A percentile compares a stretch with the other conserved stretches of the same genome.
Evolutionary conservation across 805 yeast species (phyloP).

Genomic region (Saccharomyces cerevisiae): DNA sequence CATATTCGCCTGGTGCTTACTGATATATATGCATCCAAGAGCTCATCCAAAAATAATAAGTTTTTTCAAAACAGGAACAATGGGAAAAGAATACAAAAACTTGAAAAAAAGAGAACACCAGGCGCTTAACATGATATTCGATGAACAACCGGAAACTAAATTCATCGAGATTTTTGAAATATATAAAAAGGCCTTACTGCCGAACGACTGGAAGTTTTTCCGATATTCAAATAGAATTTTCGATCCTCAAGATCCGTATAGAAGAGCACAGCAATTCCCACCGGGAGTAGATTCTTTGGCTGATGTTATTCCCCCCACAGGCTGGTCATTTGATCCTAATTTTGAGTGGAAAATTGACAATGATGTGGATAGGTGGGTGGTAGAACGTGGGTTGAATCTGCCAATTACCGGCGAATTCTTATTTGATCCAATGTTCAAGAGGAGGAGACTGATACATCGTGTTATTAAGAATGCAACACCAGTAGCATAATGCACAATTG

Average conservation of each 20-base stretch:
- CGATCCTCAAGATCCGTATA: constrained; percentile 38
- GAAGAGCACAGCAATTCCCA: constrained; percentile 50
- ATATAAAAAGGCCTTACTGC: constrained; percentile 54
- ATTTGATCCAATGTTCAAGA: constrained; percentile 41
- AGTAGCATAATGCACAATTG: constrained; percentile 9
- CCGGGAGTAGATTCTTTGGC: constrained; percentile 49
- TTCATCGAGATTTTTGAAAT: constrained; percentile 74
- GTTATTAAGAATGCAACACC: constrained; percentile 42
- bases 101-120: background rate
- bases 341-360: constrained; percentile 60
- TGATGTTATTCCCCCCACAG: constrained; percentile 56
- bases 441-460: constrained; percentile 48
- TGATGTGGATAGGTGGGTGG: constrained; percentile 45
- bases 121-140: constrained; percentile 34
- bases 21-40: constrained; percentile 55
- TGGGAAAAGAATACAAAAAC: constrained; percentile 2
- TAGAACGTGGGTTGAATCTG: constrained; percentile 34
- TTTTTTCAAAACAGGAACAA: constrained; percentile 15
- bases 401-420: constrained; percentile 43
- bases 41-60: constrained; percentile 25
- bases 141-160: constrained; percentile 52
- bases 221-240: constrained; percentile 50
- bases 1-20: constrained; percentile 45
- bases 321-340: constrained; percentile 62
- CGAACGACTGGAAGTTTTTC: constrained; percentile 54